A percentile compares a stretch with the other conserved stretches of the same genome.
These are phyloP conservation scores for Pythium rhizo-oryzae DNA, from an alignment of 352 stramenopile species.

Conservation along the genomic window DNA sequence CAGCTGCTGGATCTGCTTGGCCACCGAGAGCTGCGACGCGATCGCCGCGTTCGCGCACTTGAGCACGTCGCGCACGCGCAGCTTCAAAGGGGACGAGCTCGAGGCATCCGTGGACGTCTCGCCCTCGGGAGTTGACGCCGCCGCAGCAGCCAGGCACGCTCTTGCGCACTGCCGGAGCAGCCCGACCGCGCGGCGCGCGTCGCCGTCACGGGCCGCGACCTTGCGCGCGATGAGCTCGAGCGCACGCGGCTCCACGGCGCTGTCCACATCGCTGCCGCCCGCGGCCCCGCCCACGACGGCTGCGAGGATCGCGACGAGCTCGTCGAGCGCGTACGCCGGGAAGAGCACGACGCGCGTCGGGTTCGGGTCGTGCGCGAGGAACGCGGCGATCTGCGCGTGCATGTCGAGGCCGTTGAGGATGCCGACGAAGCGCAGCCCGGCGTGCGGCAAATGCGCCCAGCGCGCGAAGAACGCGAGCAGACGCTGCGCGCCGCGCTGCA, in stretches of 20 bases:
- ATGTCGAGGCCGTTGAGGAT: conserved; percentile 83
- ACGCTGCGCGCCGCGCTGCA: conserved; percentile 49
- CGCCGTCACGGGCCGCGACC: conserved; percentile 64
- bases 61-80: conserved; percentile 38
- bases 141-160: not conserved
- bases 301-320: conserved; percentile 53
- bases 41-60: conserved; percentile 42
- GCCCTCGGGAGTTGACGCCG: no score
- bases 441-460: conserved; percentile 46
- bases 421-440: conserved; percentile 52
- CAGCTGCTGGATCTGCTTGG: conserved; percentile 61
- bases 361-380: conserved; percentile 34
- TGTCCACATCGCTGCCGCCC: not conserved
- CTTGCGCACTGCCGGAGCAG: conserved; percentile 65
- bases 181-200: conserved; percentile 61
- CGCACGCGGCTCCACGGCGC: conserved; percentile 45
- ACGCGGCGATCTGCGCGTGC: conserved; percentile 51
- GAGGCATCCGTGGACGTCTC: not conserved
- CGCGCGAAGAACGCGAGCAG: conserved; percentile 62
- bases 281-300: conserved; percentile 37
- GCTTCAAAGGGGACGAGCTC: no score
- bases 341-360: conserved; percentile 48
- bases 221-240: conserved; percentile 73
- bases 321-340: conserved; percentile 54
- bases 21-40: conserved; percentile 33